Evolutionary conservation across 2,329 filamentous ascomycete species (phyloP).

Genomic region (Colletotrichum sp.): DNA sequence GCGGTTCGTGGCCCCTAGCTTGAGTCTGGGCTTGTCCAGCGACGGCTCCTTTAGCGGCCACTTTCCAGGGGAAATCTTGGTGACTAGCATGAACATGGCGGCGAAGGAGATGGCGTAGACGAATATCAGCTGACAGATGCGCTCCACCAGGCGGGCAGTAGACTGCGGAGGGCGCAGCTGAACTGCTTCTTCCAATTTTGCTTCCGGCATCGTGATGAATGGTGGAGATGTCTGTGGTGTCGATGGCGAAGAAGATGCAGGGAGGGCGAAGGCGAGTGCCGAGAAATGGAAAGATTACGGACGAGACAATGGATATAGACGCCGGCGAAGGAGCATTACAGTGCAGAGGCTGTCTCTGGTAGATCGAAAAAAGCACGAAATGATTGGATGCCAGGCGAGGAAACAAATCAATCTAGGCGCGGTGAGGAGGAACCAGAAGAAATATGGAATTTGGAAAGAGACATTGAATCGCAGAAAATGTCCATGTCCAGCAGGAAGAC

Average conservation of each 20-base stretch:
- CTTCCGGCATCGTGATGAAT: not conserved
- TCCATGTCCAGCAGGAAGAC: not conserved
- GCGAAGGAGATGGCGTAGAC: constrained; percentile 19
- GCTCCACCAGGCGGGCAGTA: not conserved
- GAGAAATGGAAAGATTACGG: not conserved
- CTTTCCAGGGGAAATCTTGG: constrained; percentile 22
- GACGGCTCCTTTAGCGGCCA: constrained; percentile 17
- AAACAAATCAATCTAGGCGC: not conserved
- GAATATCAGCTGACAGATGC: constrained; percentile 15
- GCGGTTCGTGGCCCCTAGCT: not conserved
- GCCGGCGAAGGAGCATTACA: not conserved
- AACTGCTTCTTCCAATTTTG: constrained; percentile 5
- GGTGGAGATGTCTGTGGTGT: not conserved
- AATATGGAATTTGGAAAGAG: not conserved
- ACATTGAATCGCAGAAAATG: not conserved
- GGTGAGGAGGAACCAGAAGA: not conserved
- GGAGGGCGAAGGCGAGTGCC: not conserved
- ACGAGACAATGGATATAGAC: not conserved
- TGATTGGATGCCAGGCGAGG: not conserved
- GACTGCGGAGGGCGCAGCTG: constrained; percentile 14
- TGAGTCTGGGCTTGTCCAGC: constrained; percentile 3
- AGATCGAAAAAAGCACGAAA: not conserved
- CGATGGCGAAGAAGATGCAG: not conserved
- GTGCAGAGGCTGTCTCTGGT: not conserved
- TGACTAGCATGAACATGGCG: constrained; percentile 20